phyloP scores from a whole-genome alignment of 2,329 filamentous ascomycete genomes.

The Calonectria leucothoes region DNA sequence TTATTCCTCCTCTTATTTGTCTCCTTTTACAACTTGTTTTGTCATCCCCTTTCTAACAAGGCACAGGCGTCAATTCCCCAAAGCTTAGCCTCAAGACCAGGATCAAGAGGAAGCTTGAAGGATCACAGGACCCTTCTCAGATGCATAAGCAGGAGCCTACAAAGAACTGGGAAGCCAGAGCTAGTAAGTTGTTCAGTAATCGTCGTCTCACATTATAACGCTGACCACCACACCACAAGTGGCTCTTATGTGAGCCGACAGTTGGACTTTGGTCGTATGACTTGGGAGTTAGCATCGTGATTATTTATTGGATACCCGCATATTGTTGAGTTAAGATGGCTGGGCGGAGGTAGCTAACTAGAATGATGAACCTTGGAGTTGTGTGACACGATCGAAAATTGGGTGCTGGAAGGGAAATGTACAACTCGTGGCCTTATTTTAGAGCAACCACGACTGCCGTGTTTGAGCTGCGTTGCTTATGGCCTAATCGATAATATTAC shows the following conservation, averaged over 20 bases:
- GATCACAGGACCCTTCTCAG: constrained; percentile 35
- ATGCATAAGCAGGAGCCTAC: constrained; percentile 31
- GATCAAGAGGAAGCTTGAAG: constrained; percentile 36
- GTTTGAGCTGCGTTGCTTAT: not conserved
- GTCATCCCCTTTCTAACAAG: not conserved
- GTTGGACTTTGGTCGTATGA: not conserved
- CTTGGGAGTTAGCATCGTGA: not conserved
- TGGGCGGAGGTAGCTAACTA: not conserved
- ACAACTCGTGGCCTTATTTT: not conserved
- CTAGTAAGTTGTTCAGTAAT: constrained; percentile 28
- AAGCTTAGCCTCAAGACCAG: constrained; percentile 37
- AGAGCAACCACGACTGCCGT: not conserved
- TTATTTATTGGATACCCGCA: not conserved
- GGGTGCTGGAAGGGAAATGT: not conserved
- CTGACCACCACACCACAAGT: constrained; percentile 25
- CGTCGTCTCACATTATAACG: not conserved
- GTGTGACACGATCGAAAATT: not conserved
- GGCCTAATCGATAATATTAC: not conserved
- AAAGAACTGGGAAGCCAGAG: constrained; percentile 42
- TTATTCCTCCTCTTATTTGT: not conserved
- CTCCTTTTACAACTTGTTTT: not conserved
- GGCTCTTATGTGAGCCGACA: constrained; percentile 30
- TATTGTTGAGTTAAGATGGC: not conserved
- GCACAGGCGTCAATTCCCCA: not conserved
- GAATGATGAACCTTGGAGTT: not conserved